phyloP scores from a whole-genome alignment of 2,329 filamentous ascomycete species.

The Orbilia quercus region DNA sequence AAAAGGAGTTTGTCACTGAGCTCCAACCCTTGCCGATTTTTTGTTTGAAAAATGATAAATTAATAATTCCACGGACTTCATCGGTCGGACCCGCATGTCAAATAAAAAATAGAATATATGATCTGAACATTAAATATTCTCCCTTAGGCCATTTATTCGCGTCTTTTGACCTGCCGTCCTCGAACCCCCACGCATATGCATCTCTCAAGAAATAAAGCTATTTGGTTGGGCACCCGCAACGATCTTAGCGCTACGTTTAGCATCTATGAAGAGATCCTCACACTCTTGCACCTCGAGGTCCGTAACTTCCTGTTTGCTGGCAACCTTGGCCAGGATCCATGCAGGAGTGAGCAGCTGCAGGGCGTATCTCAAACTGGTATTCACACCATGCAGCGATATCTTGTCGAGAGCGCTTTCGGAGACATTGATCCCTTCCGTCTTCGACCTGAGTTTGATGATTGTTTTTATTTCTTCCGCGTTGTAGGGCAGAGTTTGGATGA shows the following conservation, averaged over 20 bases:
- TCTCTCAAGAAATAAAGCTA: conserved; percentile 52
- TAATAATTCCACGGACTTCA: conserved; percentile 45
- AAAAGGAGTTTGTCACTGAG: conserved; percentile 27
- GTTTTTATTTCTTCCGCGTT: conserved; percentile 87
- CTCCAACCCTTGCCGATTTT: conserved; percentile 39
- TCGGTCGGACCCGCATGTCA: conserved; percentile 26
- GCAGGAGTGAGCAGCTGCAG: conserved; percentile 90
- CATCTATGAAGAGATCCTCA: conserved; percentile 85
- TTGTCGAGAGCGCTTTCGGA: conserved; percentile 86
- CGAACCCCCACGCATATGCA: conserved; percentile 10
- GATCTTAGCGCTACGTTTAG: conserved; percentile 78
- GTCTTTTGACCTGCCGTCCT: conserved; percentile 12
- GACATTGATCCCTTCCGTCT: conserved; percentile 82
- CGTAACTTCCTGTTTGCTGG: conserved; percentile 76
- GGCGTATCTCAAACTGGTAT: conserved; percentile 90
- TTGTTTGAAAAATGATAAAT: conserved; percentile 28
- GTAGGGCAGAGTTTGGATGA: conserved; percentile 94
- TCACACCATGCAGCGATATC: conserved; percentile 85
- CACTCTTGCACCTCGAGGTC: conserved; percentile 77
- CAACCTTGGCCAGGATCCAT: conserved; percentile 65
- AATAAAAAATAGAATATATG: conserved; percentile 7
- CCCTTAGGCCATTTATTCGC: not conserved
- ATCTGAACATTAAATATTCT: too few relatives aligned
- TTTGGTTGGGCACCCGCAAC: conserved; percentile 68
- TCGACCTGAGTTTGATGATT: conserved; percentile 86